Conservation (phyloP, 176 grass and related monocot genomes). For the Panicum miliaceum region DNA sequence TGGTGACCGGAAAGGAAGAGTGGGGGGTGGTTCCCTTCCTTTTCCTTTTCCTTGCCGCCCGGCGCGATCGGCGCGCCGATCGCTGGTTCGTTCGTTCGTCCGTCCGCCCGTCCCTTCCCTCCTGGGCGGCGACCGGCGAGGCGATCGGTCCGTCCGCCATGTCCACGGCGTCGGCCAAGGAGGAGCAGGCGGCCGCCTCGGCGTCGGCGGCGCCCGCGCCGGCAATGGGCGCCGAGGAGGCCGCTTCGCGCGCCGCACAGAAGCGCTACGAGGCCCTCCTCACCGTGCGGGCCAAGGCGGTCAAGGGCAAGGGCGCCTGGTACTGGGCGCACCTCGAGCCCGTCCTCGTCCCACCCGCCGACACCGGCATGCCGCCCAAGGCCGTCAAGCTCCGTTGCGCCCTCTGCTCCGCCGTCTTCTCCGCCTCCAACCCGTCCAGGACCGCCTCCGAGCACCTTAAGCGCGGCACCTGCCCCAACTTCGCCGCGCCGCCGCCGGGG, state of each 20-base stretch:
- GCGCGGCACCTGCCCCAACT: slow-evolving; percentile 82
- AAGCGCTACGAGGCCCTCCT: slow-evolving; percentile 73
- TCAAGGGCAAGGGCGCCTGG: slow-evolving; percentile 89
- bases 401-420: slow-evolving; percentile 79
- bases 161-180: slow-evolving; percentile 41
- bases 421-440: slow-evolving; percentile 72
- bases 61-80: slow-evolving; percentile 35
- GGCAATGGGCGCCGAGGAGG: slow-evolving; percentile 59
- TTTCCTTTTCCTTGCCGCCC: background rate
- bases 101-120: background rate
- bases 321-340: slow-evolving; percentile 84
- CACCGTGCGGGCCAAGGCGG: slow-evolving; percentile 68
- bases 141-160: slow-evolving; percentile 41
- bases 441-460: slow-evolving; percentile 87
- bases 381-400: slow-evolving; percentile 75
- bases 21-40: background rate
- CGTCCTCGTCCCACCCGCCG: slow-evolving; percentile 55
- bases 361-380: slow-evolving; percentile 68
- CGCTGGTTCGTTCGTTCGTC: background rate
- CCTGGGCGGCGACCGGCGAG: background rate
- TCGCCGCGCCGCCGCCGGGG: slow-evolving; percentile 49
- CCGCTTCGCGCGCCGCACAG: slow-evolving; percentile 55
- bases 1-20: slow-evolving; percentile 23
- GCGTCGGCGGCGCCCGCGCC: slow-evolving; percentile 7
- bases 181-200: slow-evolving; percentile 29